These are phyloP conservation scores for Coemansia sp. DNA, from an alignment of 192 early-diverging fungal genomes.

Conservation along the genomic window DNA sequence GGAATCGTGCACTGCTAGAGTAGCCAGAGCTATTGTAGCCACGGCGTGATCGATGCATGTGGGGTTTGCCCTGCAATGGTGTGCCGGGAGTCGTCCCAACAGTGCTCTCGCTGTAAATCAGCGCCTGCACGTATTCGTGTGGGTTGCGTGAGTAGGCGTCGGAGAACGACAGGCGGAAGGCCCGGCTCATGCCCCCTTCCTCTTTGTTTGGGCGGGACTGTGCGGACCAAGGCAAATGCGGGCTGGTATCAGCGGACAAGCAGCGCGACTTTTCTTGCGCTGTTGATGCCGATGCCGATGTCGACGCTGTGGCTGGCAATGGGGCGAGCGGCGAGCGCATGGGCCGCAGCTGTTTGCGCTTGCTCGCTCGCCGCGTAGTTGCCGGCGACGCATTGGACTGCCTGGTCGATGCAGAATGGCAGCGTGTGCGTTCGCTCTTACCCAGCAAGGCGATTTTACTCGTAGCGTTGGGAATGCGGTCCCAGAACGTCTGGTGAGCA, in stretches of 20 bases:
- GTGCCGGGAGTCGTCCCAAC: not conserved
- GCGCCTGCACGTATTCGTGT: conserved; percentile 49
- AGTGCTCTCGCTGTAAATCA: conserved; percentile 28
- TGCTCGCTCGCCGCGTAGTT: conserved; percentile 28
- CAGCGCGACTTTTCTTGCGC: conserved; percentile 22
- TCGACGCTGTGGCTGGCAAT: not conserved
- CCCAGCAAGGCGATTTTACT: conserved; percentile 33
- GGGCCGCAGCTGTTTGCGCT: conserved; percentile 52
- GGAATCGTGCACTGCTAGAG: not conserved
- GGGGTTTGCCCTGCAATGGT: conserved; percentile 5
- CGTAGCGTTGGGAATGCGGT: conserved; percentile 47
- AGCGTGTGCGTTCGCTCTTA: conserved; percentile 7
- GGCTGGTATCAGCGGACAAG: conserved; percentile 23
- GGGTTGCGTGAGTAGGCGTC: conserved; percentile 48
- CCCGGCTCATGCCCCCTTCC: conserved; percentile 18
- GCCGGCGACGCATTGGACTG: not conserved
- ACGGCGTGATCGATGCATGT: conserved; percentile 20
- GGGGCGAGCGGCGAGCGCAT: conserved; percentile 37
- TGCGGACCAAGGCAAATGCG: conserved; percentile 4
- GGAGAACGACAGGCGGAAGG: conserved; percentile 45
- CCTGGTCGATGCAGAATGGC: not conserved
- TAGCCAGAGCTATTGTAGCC: conserved; percentile 4
- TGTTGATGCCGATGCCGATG: not conserved
- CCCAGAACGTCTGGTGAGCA: conserved; percentile 48
- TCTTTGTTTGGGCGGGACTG: not conserved